Base-by-base conservation (phyloP, 768 basidiomycete genomes). In the Rhizopogon sp. region DNA sequence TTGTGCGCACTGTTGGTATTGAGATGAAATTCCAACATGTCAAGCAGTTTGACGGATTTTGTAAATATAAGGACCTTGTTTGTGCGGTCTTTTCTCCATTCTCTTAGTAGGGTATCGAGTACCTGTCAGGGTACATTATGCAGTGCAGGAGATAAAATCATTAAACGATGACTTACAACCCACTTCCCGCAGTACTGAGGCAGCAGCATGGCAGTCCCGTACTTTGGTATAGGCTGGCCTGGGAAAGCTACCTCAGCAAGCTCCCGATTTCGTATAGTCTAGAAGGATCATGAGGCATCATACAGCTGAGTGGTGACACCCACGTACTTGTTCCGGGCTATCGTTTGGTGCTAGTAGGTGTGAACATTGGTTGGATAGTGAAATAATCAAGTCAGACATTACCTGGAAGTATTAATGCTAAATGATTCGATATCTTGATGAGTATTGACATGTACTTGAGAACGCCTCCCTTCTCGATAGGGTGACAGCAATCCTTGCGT, bases 41-140 rank as follows among this genome's bases (percentile, higher is more conserved):
- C 87, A 11, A 98, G 75, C 25, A 98, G 72, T 66, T 94, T 93
- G 53, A 95, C 90, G 1, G 91, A 89, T 67, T 93, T 93, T 3
- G 93, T 94, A 71, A 98, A 98, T 55, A 98, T 85, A 42, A 98
- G 76, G 40, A 97, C 92, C 72, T 97, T 98, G 71, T 90, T 94
- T 0, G 79, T 76, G 16, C 70, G 66, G 45, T 85, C 83, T 60
- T 80, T 80, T 62, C 80, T 79, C 81, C 86, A 85, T 43, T 85
- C 79, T 45, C 77, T 79, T 20, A 98, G 73, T 2, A 89, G 72
- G 6, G 75, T 73, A 55, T 85, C 77, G 7, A 94, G 73, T 0
- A 90, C 81, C 89, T 93, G 58, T 1, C 5, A n/a, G n/a, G 3
- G 28, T 46, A 16, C 2, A 20, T 13, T 16, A 33, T 35, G 17